phyloP scores from a whole-genome alignment of 257 asterid genomes.

The Petunia secreta region DNA sequence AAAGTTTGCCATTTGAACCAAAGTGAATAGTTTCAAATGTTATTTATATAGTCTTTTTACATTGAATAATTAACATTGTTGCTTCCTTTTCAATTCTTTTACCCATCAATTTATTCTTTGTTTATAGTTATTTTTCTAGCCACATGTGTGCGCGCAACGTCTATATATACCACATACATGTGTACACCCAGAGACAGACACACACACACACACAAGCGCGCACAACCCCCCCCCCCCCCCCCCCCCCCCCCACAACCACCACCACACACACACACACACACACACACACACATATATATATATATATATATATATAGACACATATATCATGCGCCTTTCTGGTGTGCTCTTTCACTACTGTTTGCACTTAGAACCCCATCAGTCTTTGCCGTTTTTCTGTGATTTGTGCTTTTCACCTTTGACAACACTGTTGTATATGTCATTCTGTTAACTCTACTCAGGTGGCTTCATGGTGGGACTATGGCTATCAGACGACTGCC shows the following conservation, averaged over 20 bases:
- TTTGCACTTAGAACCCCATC: too few relatives aligned
- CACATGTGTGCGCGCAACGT: too few relatives aligned
- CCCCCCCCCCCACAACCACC: too few relatives aligned
- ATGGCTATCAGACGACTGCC: slow-evolving; percentile 99
- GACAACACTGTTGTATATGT: neutral
- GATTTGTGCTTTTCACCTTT: too few relatives aligned
- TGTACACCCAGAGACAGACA: too few relatives aligned
- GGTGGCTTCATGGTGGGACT: slow-evolving; percentile 99
- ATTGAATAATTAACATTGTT: neutral
- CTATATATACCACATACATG: too few relatives aligned
- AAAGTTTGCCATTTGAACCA: slow-evolving; percentile 16
- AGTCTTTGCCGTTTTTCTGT: too few relatives aligned
- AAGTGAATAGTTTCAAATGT: slow-evolving; percentile 7
- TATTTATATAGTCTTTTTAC: neutral
- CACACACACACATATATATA: too few relatives aligned
- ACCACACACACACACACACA: too few relatives aligned
- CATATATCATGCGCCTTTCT: neutral
- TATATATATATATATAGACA: neutral
- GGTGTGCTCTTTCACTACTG: neutral
- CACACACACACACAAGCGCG: too few relatives aligned
- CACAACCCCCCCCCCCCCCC: too few relatives aligned
- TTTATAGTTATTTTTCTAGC: neutral
- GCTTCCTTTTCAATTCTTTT: neutral
- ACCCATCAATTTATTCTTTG: neutral
- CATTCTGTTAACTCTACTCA: slow-evolving; percentile 42